A percentile compares a stretch with the other conserved stretches of the same genome.
Conservation (phyloP, 1,284 basidiomycete species). For the Ceratobasidium sp. region DNA sequence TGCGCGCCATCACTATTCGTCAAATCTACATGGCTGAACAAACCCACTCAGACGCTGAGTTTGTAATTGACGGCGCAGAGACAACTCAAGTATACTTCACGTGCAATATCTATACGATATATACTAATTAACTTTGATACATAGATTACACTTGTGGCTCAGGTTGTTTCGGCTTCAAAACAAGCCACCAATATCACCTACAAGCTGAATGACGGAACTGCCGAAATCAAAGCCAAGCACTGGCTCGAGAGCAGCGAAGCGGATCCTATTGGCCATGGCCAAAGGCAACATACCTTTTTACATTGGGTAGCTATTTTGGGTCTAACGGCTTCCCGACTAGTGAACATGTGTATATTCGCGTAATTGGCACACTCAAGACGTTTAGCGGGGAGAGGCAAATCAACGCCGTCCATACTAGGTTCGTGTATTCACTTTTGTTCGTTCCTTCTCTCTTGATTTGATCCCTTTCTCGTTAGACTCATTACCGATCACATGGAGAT, state of each 20-base stretch:
- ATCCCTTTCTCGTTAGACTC: slow-evolving; percentile 55
- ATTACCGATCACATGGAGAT: slow-evolving; percentile 82
- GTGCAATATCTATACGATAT: too few species aligned
- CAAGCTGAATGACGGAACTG: slow-evolving; percentile 89
- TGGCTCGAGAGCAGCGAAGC: slow-evolving; percentile 77
- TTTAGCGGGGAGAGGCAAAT: slow-evolving; percentile 88
- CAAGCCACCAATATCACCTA: slow-evolving; percentile 88
- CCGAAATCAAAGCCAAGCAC: slow-evolving; percentile 84
- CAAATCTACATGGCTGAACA: slow-evolving; percentile 84
- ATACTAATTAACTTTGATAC: not conserved
- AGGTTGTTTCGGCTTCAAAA: slow-evolving; percentile 73
- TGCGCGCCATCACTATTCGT: slow-evolving; percentile 87
- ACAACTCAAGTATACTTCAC: slow-evolving; percentile 72
- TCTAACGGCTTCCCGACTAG: slow-evolving; percentile 56
- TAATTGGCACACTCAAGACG: slow-evolving; percentile 88
- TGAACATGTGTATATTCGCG: slow-evolving; percentile 81
- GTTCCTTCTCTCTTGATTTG: not conserved
- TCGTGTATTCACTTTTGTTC: not conserved
- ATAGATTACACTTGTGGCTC: slow-evolving; percentile 75
- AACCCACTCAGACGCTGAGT: slow-evolving; percentile 88
- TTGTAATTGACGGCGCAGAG: slow-evolving; percentile 83
- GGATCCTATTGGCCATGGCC: slow-evolving; percentile 59
- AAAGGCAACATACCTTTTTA: slow-evolving; percentile 50
- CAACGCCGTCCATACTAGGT: slow-evolving; percentile 72
- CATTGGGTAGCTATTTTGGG: not conserved